These are phyloP conservation scores for Colletotrichum gloeosporioides DNA, from an alignment of 2,329 filamentous ascomycete genomes.

Conservation along the genomic window DNA sequence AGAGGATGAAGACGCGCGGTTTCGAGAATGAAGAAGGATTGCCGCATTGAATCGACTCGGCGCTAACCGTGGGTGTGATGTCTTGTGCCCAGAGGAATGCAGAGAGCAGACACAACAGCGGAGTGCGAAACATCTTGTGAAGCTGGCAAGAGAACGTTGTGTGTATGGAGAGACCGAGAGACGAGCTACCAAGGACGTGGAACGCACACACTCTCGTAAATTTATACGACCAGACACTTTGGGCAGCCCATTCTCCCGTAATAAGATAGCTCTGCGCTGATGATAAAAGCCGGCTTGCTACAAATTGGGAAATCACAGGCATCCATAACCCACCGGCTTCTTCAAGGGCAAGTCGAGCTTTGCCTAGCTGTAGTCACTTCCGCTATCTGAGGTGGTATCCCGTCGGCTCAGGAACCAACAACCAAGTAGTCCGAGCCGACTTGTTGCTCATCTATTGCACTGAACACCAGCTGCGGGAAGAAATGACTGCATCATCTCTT, in stretches of 20 bases:
- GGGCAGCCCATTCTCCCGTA: not conserved
- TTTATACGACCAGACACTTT: not conserved
- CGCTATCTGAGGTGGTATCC: not conserved
- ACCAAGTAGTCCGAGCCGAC: not conserved
- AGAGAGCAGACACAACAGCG: not conserved
- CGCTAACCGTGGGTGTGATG: not conserved
- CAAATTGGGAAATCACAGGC: not conserved
- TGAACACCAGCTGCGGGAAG: not conserved
- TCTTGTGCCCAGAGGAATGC: not conserved
- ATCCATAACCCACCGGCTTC: not conserved
- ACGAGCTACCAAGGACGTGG: not conserved
- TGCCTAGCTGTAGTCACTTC: not conserved
- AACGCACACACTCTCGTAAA: not conserved
- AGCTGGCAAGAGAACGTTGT: not conserved
- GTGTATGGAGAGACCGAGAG: not conserved
- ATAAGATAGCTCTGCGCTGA: not conserved
- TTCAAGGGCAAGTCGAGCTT: not conserved
- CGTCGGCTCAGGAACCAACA: not conserved
- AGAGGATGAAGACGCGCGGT: constrained; percentile 39
- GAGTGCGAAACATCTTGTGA: not conserved
- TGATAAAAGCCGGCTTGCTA: not conserved
- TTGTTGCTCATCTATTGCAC: not conserved
- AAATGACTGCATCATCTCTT: not conserved
- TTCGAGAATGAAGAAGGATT: not conserved
- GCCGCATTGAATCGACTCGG: not conserved